phyloP scores from a whole-genome alignment of 1,284 basidiomycete genomes.

The Moniliella sp. region DNA sequence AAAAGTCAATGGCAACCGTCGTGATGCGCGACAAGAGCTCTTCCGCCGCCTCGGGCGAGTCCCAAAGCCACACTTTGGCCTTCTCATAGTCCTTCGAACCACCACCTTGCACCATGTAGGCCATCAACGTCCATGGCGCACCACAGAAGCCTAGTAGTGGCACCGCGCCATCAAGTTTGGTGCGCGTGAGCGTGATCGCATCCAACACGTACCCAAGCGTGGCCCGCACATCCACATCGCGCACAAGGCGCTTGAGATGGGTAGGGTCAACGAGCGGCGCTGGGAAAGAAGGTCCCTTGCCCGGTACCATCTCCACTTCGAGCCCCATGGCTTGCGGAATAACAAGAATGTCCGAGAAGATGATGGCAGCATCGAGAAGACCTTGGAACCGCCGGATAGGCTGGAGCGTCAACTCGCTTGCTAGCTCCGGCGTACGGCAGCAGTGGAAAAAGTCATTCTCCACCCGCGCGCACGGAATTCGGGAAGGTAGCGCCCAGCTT shows the following conservation, averaged over 20 bases:
- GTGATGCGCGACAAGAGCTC: conserved; percentile 24
- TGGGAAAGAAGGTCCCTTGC: conserved; percentile 27
- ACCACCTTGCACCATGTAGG: conserved; percentile 32
- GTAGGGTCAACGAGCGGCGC: conserved; percentile 20
- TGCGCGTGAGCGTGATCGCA: conserved; percentile 24
- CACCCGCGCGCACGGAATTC: conserved; percentile 28
- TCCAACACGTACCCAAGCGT: conserved; percentile 32
- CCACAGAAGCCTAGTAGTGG: conserved; percentile 33
- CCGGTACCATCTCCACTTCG: conserved; percentile 28
- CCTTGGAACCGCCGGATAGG: conserved; percentile 31
- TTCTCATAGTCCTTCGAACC: conserved; percentile 29
- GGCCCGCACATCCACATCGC: conserved; percentile 29
- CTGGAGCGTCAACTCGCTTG: conserved; percentile 30
- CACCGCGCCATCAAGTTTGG: conserved; percentile 25
- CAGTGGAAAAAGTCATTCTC: conserved; percentile 31
- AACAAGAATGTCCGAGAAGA: conserved; percentile 33
- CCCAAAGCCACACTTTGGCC: conserved; percentile 30
- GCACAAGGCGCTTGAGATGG: conserved; percentile 16
- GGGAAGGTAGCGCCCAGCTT: conserved; percentile 83
- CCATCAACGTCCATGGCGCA: conserved; percentile 32
- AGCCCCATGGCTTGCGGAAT: conserved; percentile 33
- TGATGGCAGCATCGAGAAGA: conserved; percentile 30
- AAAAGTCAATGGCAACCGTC: conserved; percentile 25
- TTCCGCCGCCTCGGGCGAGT: conserved; percentile 25
- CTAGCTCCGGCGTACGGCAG: conserved; percentile 27